Conservation (phyloP, 768 basidiomycete species). For the Leccinum obscurum region DNA sequence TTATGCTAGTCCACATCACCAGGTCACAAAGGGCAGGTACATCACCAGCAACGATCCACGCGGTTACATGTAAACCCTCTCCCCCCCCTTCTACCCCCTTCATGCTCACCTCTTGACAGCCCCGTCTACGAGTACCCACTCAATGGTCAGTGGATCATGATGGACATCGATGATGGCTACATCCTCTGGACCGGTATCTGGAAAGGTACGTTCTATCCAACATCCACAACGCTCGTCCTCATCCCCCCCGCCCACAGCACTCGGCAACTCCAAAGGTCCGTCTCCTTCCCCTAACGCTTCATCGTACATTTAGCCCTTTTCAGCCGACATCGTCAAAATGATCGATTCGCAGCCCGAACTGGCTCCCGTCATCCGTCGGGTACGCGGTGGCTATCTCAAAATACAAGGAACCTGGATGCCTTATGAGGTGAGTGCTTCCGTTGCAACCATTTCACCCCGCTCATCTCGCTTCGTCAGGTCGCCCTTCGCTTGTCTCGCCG, state of each 20-base stretch:
- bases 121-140: slow-evolving; percentile 90
- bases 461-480: slow-evolving; percentile 49
- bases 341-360: slow-evolving; percentile 90
- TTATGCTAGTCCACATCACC: slow-evolving; percentile 73
- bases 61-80: slow-evolving; percentile 73
- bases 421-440: slow-evolving; percentile 60
- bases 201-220: slow-evolving; percentile 61
- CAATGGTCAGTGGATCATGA: slow-evolving; percentile 93
- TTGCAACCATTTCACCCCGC: slow-evolving; percentile 3
- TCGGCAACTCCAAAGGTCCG: slow-evolving; percentile 86
- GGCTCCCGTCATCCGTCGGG: slow-evolving; percentile 76
- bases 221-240: slow-evolving; percentile 1
- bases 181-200: slow-evolving; percentile 93
- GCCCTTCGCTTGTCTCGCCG: slow-evolving; percentile 78
- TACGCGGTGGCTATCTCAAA: slow-evolving; percentile 86
- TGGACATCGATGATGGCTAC: slow-evolving; percentile 92
- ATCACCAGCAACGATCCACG: slow-evolving; percentile 88
- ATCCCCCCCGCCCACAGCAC: slow-evolving; percentile 44
- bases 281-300: slow-evolving; percentile 10
- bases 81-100: neutral
- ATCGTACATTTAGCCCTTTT: slow-evolving; percentile 18
- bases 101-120: slow-evolving; percentile 33
- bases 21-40: slow-evolving; percentile 83
- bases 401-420: slow-evolving; percentile 96
- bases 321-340: slow-evolving; percentile 92